phyloP scores from a whole-genome alignment of 768 basidiomycete species.

The Tylopilus balloui region DNA sequence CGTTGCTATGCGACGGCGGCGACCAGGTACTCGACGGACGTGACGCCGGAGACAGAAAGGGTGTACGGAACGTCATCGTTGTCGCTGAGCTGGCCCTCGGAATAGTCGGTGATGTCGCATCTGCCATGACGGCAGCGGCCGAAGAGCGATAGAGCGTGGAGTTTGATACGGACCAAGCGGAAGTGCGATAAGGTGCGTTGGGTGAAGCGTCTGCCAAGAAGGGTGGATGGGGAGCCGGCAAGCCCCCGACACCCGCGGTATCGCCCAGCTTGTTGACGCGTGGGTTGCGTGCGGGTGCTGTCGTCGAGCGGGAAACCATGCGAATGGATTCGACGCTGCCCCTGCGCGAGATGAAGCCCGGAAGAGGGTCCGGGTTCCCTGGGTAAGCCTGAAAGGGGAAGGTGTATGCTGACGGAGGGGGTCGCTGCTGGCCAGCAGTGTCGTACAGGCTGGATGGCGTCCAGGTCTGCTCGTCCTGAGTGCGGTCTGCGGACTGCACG shows the following conservation, averaged over 20 bases:
- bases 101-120: conserved; percentile 15
- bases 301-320: conserved; percentile 24
- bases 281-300: conserved; percentile 17
- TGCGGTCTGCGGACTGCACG: conserved; percentile 13
- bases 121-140: conserved; percentile 21
- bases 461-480: conserved; percentile 15
- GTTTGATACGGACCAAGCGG: conserved; percentile 21
- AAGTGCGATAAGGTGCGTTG: conserved; percentile 39
- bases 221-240: conserved; percentile 45
- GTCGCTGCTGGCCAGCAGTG: conserved; percentile 4
- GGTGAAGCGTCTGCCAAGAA: conserved; percentile 33
- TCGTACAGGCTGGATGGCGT: conserved; percentile 15
- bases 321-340: conserved; percentile 40
- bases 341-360: conserved; percentile 40
- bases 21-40: conserved; percentile 62
- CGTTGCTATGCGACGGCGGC: conserved; percentile 43
- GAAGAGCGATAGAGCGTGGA: conserved; percentile 30
- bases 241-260: conserved; percentile 15
- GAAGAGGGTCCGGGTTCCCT: conserved; percentile 68
- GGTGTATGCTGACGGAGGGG: conserved; percentile 40
- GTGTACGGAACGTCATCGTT: conserved; percentile 51
- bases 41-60: conserved; percentile 67
- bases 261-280: conserved; percentile 19
- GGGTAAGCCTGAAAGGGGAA: conserved; percentile 59
- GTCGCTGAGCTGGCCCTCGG: conserved; percentile 42